Evolutionary conservation across 352 stramenopile species (phyloP).

Genomic region (Vaucheria bursata): DNA sequence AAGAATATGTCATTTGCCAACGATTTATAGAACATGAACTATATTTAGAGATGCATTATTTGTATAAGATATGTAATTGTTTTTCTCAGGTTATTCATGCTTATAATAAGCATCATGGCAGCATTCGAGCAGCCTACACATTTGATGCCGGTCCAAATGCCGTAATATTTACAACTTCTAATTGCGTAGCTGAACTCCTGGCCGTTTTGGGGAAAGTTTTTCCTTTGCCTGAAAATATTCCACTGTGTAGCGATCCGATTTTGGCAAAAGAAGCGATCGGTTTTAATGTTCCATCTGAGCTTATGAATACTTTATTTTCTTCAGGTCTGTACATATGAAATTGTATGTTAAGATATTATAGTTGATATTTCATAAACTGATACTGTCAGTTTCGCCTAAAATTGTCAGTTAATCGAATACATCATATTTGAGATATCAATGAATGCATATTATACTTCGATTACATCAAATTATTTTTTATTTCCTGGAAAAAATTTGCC

Average conservation of each 20-base stretch:
- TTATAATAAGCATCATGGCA: slow-evolving; percentile 73
- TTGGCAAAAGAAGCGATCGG: neutral
- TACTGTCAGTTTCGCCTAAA: no score
- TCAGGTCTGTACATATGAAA: neutral
- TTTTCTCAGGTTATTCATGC: slow-evolving; percentile 68
- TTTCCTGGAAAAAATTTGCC: no score
- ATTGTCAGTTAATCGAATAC: no score
- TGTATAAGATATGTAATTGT: neutral
- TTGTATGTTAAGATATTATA: no score
- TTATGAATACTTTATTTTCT: neutral
- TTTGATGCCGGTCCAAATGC: slow-evolving; percentile 98
- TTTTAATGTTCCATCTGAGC: neutral
- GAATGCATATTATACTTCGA: no score
- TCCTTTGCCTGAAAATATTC: neutral
- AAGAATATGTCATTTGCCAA: no score
- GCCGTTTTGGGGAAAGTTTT: slow-evolving; percentile 22
- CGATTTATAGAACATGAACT: no score
- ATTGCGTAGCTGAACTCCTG: slow-evolving; percentile 24
- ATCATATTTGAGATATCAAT: no score
- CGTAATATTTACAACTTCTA: slow-evolving; percentile 54
- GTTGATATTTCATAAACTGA: no score
- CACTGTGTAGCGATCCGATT: neutral
- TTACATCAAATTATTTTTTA: no score
- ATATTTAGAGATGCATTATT: slow-evolving; percentile 58
- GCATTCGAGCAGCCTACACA: slow-evolving; percentile 84